These are phyloP conservation scores for Dendrocalamus latiflorus DNA, from an alignment of 202 grass and related monocot genomes.

Conservation along the genomic window DNA sequence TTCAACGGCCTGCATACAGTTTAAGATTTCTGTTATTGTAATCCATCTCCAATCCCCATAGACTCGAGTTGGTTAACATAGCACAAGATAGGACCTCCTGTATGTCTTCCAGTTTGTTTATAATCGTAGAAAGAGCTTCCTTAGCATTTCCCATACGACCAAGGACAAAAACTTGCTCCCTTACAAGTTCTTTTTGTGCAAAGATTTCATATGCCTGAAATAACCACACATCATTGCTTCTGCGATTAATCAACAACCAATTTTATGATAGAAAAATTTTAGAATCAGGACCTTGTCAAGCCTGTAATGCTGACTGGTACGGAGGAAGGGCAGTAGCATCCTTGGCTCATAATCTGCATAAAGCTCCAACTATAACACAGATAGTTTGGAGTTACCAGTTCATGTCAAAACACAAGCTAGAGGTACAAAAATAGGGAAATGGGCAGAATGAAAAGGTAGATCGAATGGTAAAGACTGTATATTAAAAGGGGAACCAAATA, in stretches of 20 bases:
- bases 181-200: constrained; percentile 74
- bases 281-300: no score
- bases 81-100: constrained; percentile 51
- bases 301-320: constrained; percentile 71
- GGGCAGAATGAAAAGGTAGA: neutral
- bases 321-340: constrained; percentile 87
- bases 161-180: constrained; percentile 84
- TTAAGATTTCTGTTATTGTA: constrained; percentile 12
- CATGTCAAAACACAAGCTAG: neutral
- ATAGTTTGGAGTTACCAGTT: constrained; percentile 18
- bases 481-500: constrained; percentile 23
- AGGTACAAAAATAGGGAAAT: neutral
- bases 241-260: no score
- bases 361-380: constrained; percentile 65
- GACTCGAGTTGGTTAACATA: constrained; percentile 13
- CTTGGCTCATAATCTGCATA: constrained; percentile 88
- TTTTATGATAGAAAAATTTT: no score
- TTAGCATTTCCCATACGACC: constrained; percentile 99
- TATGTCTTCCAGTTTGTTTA: no score
- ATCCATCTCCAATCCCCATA: neutral
- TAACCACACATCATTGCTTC: no score
- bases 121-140: constrained; percentile 82
- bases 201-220: no score
- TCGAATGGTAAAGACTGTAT: neutral
- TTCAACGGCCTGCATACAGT: constrained; percentile 71